Evolutionary conservation across 164 flowering plant genomes (phyloP).

Genomic region (Taxillus chinensis): DNA sequence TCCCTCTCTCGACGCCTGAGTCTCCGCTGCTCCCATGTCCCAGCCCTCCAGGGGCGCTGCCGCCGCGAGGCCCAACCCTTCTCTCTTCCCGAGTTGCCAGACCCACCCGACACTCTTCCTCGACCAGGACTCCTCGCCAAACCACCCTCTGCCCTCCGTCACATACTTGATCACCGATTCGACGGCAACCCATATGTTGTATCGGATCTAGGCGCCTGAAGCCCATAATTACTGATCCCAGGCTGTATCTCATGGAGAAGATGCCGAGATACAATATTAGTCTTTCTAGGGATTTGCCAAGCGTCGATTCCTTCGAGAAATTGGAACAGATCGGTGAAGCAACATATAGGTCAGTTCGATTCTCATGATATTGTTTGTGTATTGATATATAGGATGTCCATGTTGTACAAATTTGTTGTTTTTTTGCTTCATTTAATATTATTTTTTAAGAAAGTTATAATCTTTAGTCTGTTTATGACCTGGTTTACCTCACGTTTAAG

Average conservation of each 20-base stretch:
- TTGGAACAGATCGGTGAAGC: slow-evolving; percentile 85
- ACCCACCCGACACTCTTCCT: slow-evolving; percentile 15
- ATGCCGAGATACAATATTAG: slow-evolving; percentile 9
- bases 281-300: slow-evolving; percentile 45
- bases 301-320: slow-evolving; percentile 74
- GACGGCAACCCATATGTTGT: slow-evolving; percentile 26
- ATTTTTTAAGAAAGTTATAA: too few species aligned
- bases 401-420: background rate
- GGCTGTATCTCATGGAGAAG: slow-evolving; percentile 18
- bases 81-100: background rate
- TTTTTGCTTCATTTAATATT: too few species aligned
- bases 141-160: slow-evolving; percentile 40
- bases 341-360: slow-evolving; percentile 56
- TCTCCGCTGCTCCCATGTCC: slow-evolving; percentile 14
- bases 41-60: slow-evolving; percentile 10
- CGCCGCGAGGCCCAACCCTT: slow-evolving; percentile 8
- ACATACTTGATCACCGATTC: slow-evolving; percentile 74
- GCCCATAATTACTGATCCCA: slow-evolving; percentile 20
- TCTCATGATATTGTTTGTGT: background rate
- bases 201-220: slow-evolving; percentile 17
- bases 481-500: too few species aligned
- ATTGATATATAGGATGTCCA: background rate
- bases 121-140: background rate
- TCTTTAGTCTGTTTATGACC: too few species aligned
- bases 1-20: too few species aligned